A percentile compares a stretch with the other conserved stretches of the same genome.
Conservation (phyloP, 768 basidiomycete species). For the Rubroboletus satanas region DNA sequence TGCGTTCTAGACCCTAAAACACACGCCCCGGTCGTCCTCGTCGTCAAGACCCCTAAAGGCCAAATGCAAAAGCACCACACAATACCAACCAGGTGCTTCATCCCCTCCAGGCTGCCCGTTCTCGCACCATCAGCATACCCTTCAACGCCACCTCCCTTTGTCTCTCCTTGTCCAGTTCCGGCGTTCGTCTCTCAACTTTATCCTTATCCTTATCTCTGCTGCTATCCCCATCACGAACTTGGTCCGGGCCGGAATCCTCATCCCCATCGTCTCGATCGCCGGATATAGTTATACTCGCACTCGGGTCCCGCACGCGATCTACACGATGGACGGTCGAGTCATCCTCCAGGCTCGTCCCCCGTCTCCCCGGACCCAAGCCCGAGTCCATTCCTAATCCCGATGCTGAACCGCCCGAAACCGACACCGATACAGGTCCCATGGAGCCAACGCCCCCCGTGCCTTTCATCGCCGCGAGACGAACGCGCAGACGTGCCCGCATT, state of each 20-base stretch:
- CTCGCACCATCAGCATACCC: not conserved
- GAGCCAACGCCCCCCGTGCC: constrained; percentile 4
- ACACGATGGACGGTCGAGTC: not conserved
- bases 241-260: not conserved
- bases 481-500: constrained; percentile 44
- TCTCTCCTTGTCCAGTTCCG: not conserved
- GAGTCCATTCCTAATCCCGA: not conserved
- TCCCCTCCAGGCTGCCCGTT: not conserved
- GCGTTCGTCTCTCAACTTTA: not conserved
- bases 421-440: not conserved
- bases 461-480: constrained; percentile 46
- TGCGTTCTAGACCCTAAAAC: no score
- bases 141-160: not conserved
- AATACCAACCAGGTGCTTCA: not conserved
- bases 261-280: not conserved
- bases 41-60: not conserved
- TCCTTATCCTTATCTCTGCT: not conserved
- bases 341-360: not conserved
- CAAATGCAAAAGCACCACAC: no score
- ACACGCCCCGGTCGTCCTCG: not conserved
- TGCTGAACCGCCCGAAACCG: not conserved
- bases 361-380: not conserved
- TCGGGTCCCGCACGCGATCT: not conserved
- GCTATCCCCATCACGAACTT: no score
- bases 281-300: not conserved